Evolutionary conservation across 176 grass and related monocot species (phyloP).

Genomic region (Avena eriantha): DNA sequence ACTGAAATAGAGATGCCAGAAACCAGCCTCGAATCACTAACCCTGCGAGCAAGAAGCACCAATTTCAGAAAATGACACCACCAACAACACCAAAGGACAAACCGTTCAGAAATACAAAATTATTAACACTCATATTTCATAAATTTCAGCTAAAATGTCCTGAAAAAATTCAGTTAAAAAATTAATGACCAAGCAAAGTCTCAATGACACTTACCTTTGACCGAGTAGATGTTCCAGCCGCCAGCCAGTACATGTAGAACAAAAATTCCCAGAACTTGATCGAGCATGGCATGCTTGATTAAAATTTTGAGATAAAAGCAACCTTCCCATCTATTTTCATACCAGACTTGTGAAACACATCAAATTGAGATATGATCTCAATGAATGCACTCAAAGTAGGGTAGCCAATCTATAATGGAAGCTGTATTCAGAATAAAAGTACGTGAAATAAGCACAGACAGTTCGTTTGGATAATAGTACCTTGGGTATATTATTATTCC

Average conservation of each 20-base stretch:
- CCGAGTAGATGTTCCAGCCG: conserved; percentile 62
- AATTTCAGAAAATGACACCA: too few relatives aligned
- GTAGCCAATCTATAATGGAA: conserved; percentile 65
- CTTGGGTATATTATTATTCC: conserved; percentile 61
- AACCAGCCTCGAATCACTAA: too few relatives aligned
- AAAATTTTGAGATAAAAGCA: conserved; percentile 57
- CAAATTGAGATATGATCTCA: conserved; percentile 77
- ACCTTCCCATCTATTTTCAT: conserved; percentile 57
- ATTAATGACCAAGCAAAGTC: background rate
- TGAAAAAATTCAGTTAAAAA: too few relatives aligned
- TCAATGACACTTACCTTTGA: conserved; percentile 53
- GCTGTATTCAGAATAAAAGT: conserved; percentile 23
- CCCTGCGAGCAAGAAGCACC: too few relatives aligned
- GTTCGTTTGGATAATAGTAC: conserved; percentile 27
- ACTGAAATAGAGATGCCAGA: too few relatives aligned
- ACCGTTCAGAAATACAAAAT: background rate
- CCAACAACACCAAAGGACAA: too few relatives aligned
- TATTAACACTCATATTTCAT: background rate
- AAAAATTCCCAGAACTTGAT: conserved; percentile 73
- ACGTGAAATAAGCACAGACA: conserved; percentile 1
- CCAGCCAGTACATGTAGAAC: conserved; percentile 77
- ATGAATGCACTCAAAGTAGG: conserved; percentile 79
- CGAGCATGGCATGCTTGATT: conserved; percentile 76
- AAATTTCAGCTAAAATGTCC: background rate
- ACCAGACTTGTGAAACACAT: conserved; percentile 59